Percentiles rank a stretch among this genome's conserved stretches.
phyloP scores from a whole-genome alignment of 2,329 filamentous ascomycete species.

The Kalmusia sp. region DNA sequence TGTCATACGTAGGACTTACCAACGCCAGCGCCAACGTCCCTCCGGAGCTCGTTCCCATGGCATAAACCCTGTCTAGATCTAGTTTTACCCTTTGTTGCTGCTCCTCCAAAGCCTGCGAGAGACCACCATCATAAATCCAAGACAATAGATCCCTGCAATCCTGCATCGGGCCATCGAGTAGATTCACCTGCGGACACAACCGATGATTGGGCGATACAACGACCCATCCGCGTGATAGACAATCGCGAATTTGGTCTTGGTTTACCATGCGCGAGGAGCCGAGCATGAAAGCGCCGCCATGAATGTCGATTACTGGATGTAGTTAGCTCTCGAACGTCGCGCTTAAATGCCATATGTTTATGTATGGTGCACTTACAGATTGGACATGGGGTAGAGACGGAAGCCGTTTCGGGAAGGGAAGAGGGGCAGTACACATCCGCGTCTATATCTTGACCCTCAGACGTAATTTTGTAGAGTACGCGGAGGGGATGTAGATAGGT shows the following conservation, averaged over 20 bases:
- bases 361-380: background rate
- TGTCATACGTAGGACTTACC: background rate
- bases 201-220: constrained; percentile 20
- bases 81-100: background rate
- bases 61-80: constrained; percentile 13
- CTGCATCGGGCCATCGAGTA: constrained; percentile 20
- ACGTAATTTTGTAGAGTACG: background rate
- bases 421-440: constrained; percentile 18
- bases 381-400: background rate
- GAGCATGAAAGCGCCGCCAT: constrained; percentile 25
- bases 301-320: constrained; percentile 20
- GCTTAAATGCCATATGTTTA: too few species aligned
- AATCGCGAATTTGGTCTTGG: constrained; percentile 21
- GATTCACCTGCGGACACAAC: constrained; percentile 20
- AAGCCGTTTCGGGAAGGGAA: background rate
- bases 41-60: constrained; percentile 20
- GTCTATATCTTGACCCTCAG: constrained; percentile 12
- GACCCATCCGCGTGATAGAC: constrained; percentile 15
- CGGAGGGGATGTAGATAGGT: too few species aligned
- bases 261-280: constrained; percentile 17
- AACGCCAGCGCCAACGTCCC: constrained; percentile 17
- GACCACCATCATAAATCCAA: constrained; percentile 16
- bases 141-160: constrained; percentile 17
- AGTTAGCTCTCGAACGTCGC: background rate
- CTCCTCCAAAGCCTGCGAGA: constrained; percentile 3